Conservation (phyloP, 2,329 filamentous ascomycete species). For the Monosporascus sp. region DNA sequence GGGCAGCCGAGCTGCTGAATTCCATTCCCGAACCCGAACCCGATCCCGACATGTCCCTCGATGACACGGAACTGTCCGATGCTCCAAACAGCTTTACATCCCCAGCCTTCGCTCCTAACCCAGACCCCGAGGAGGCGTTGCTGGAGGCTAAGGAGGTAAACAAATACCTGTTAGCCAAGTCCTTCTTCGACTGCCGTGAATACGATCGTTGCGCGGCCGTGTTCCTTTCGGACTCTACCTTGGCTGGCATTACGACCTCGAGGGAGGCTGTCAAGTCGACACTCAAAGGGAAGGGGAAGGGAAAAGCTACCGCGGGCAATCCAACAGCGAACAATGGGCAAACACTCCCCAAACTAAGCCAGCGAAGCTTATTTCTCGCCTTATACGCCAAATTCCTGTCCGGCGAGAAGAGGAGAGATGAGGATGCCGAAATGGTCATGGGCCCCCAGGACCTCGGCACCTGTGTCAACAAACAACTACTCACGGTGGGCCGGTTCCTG, state of each 20-base stretch:
- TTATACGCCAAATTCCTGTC: constrained; percentile 90
- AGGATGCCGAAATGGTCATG: constrained; percentile 95
- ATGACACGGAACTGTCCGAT: constrained; percentile 24
- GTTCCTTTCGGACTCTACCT: constrained; percentile 74
- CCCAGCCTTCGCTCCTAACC: constrained; percentile 48
- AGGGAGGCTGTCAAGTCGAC: constrained; percentile 32
- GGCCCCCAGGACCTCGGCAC: constrained; percentile 85
- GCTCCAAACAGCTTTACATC: constrained; percentile 39
- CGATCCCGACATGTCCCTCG: constrained; percentile 34
- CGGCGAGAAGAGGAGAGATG: constrained; percentile 92
- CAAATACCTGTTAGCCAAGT: constrained; percentile 85
- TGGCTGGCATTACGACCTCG: constrained; percentile 59
- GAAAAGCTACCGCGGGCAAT: constrained; percentile 43
- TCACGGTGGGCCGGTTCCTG: constrained; percentile 67
- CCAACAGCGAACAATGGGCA: constrained; percentile 13
- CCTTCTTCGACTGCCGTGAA: constrained; percentile 91
- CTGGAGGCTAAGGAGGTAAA: constrained; percentile 76
- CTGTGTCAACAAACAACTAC: constrained; percentile 78
- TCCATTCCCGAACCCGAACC: constrained; percentile 57
- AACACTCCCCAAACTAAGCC: constrained; percentile 60
- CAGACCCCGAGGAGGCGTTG: constrained; percentile 65
- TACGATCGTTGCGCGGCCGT: constrained; percentile 90
- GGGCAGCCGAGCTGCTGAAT: constrained; percentile 90
- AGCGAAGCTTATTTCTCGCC: constrained; percentile 87
- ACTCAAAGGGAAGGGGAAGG: constrained; percentile 52